Percentiles rank a stretch among this genome's conserved stretches.
phyloP scores from a whole-genome alignment of 2,329 filamentous ascomycete genomes.

The Fusarium heterosporum region DNA sequence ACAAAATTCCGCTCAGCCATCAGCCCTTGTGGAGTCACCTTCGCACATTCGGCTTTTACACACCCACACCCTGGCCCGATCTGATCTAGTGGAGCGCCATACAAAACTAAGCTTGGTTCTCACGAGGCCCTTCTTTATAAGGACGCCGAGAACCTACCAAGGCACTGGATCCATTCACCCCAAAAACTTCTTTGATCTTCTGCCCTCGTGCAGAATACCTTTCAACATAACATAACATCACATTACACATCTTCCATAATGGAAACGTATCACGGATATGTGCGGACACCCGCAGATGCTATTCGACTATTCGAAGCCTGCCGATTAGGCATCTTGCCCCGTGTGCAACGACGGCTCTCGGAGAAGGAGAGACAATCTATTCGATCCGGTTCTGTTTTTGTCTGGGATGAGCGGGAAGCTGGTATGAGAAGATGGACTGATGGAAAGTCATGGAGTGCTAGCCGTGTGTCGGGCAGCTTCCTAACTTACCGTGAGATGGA shows the following conservation, averaged over 20 bases:
- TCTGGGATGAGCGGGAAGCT: conserved; percentile 99
- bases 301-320: conserved; percentile 99
- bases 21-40: conserved; percentile 45
- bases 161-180: conserved; percentile 31
- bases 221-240: conserved; percentile 29
- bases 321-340: conserved; percentile 85
- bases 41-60: conserved; percentile 37
- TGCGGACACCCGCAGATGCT: conserved; percentile 94
- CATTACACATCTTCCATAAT: conserved; percentile 63
- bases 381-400: conserved; percentile 95
- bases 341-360: conserved; percentile 91
- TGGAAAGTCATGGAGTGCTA: conserved; percentile 98
- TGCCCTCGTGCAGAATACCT: conserved; percentile 33
- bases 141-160: conserved; percentile 35
- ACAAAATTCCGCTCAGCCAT: conserved; percentile 46
- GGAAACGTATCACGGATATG: conserved; percentile 97
- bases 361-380: conserved; percentile 98
- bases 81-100: conserved; percentile 48
- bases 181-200: conserved; percentile 27
- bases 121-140: conserved; percentile 39
- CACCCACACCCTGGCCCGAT: conserved; percentile 42
- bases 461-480: conserved; percentile 96
- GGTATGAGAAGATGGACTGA: conserved; percentile 99
- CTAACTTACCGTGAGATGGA: conserved; percentile 99
- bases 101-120: conserved; percentile 43